A percentile compares a stretch with the other conserved stretches of the same genome.
These are phyloP conservation scores for Fusarium haematococcum DNA, from an alignment of 2,329 filamentous ascomycete species.

Conservation along the genomic window DNA sequence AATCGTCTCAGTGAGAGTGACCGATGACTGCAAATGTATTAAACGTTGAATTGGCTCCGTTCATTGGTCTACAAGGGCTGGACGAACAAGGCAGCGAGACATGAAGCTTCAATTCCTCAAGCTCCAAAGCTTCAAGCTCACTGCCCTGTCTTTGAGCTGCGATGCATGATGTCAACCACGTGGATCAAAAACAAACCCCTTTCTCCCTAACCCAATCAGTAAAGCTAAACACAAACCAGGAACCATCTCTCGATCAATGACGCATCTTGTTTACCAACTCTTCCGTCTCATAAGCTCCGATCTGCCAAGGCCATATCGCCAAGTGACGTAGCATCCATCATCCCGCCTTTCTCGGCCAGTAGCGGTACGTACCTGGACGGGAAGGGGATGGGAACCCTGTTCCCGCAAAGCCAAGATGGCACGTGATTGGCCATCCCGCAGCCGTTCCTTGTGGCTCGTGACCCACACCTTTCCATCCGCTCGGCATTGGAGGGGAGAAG, in stretches of 20 bases:
- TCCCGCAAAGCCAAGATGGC: not conserved
- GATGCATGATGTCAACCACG: not conserved
- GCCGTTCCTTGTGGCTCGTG: slow-evolving; percentile 16
- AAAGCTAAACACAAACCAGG: not conserved
- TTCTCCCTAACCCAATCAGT: not conserved
- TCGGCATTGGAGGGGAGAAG: slow-evolving; percentile 15
- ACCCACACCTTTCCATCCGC: slow-evolving; percentile 29
- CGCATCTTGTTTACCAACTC: slow-evolving; percentile 17
- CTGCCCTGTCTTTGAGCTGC: not conserved
- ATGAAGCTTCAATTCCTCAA: not conserved
- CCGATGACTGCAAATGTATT: not conserved
- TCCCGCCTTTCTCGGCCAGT: slow-evolving; percentile 6
- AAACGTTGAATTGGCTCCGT: not conserved
- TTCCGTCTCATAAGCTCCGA: not conserved
- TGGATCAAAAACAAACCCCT: not conserved
- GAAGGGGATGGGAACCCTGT: slow-evolving; percentile 29
- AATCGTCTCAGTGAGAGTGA: too few relatives aligned
- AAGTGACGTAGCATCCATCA: slow-evolving; percentile 36
- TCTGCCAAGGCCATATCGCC: slow-evolving; percentile 32
- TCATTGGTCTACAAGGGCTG: not conserved
- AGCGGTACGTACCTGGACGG: slow-evolving; percentile 29
- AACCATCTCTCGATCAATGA: slow-evolving; percentile 19
- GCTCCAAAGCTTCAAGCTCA: not conserved
- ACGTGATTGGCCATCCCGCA: slow-evolving; percentile 25
- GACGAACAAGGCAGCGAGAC: not conserved